Evolutionary conservation across 805 yeast species (phyloP).

Genomic region (Ogataea pilisensis): DNA sequence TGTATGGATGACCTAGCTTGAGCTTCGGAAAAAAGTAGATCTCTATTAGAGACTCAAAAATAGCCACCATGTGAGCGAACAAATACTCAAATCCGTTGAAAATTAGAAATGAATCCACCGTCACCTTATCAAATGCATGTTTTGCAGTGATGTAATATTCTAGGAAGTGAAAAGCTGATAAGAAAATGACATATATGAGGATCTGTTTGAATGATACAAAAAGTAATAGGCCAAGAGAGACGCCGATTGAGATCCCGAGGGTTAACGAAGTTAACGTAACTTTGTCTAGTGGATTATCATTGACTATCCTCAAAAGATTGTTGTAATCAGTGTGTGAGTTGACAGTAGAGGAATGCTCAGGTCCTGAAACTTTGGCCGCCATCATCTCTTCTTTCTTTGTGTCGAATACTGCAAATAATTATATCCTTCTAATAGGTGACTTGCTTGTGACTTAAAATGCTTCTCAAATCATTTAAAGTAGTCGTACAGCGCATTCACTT

Average conservation of each 20-base stretch:
- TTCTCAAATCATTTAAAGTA: no score
- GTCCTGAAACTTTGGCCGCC: no score
- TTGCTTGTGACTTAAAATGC: no score
- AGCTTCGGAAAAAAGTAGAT: conserved; percentile 35
- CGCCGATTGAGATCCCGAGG: conserved; percentile 43
- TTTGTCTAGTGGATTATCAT: conserved; percentile 38
- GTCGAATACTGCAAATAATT: no score
- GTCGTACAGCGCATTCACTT: no score
- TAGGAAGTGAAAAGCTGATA: conserved; percentile 68
- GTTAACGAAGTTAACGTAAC: conserved; percentile 41
- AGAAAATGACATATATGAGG: conserved; percentile 44
- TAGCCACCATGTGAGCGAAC: conserved; percentile 52
- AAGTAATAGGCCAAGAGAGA: conserved; percentile 29
- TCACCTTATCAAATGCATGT: conserved; percentile 63
- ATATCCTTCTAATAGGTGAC: no score
- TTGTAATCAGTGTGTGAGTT: conserved; percentile 5
- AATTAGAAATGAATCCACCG: conserved; percentile 64
- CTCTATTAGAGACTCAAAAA: conserved; percentile 47
- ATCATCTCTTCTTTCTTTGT: no score
- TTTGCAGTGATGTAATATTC: conserved; percentile 80
- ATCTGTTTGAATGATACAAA: conserved; percentile 28
- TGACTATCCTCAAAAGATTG: conserved; percentile 15
- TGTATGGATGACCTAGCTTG: conserved; percentile 17
- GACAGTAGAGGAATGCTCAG: background rate
- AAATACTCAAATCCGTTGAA: conserved; percentile 59